Evolutionary conservation across 1,284 basidiomycete genomes (phyloP).

Genomic region (Phaffia rhodozyma): DNA sequence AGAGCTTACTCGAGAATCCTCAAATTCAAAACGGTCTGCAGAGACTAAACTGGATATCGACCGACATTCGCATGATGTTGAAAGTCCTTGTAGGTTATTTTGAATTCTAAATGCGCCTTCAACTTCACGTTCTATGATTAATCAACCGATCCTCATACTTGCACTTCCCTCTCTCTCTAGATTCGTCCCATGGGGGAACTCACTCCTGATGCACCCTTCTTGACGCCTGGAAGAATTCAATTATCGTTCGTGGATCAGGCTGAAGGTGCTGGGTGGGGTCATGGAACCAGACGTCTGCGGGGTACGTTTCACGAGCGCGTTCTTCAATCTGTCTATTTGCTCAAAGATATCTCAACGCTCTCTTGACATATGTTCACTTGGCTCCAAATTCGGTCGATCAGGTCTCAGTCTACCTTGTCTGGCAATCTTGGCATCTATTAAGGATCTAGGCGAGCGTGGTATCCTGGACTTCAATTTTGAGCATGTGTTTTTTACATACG

Average conservation of each 20-base stretch:
- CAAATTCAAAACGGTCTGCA: not conserved
- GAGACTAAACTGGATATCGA: conserved; percentile 1
- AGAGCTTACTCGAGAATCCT: not conserved
- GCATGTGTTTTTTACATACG: conserved; percentile 35
- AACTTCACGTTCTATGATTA: not conserved
- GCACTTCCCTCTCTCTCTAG: conserved; percentile 17
- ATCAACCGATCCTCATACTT: not conserved
- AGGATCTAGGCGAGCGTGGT: conserved; percentile 61
- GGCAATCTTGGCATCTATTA: conserved; percentile 37
- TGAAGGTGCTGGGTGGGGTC: conserved; percentile 31
- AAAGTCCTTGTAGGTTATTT: conserved; percentile 58
- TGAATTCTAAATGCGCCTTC: no score
- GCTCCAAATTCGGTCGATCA: not conserved
- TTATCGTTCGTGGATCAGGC: conserved; percentile 25
- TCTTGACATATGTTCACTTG: no score
- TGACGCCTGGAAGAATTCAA: conserved; percentile 21
- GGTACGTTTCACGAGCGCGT: conserved; percentile 11
- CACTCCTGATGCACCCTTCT: conserved; percentile 20
- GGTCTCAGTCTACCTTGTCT: conserved; percentile 33
- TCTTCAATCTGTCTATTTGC: not conserved
- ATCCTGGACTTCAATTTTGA: conserved; percentile 43
- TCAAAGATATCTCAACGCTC: no score
- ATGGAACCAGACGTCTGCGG: conserved; percentile 19
- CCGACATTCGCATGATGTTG: conserved; percentile 44
- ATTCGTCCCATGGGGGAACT: conserved; percentile 26